Base-by-base conservation (phyloP, 345 rosid species). In the Mangifera indica region DNA sequence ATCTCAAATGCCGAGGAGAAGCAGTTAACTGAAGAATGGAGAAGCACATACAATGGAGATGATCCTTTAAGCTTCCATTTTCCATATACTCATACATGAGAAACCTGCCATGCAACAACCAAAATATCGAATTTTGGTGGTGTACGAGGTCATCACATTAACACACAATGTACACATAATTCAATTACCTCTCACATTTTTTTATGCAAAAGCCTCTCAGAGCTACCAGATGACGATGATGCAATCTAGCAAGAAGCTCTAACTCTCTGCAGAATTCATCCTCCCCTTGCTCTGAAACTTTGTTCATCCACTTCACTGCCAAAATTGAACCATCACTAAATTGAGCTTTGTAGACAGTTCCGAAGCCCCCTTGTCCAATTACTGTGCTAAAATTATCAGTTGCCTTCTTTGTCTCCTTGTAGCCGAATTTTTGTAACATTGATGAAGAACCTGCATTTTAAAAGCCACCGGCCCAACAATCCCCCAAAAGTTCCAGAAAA, bases 151-250 rank as follows among this genome's bases (percentile, higher is more conserved):
- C 24, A 57, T 72, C 61, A 34, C 53, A 32, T 10, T 29, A 21
- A n/a, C 26, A 58, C 20, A 37, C 42, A 5, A 12, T 7, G 12
- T 17, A 29, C 60, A 49, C 40, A 65, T 14, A 61, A 64, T 60
- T 49, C 53, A 67, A 70, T 68, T 83, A 94, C 97, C 98, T 95
- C 80, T 90, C 90, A 18, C 61, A 79, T 59, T 85, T 95, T 69
- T 84, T 82, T 46, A 74, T 79, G 81, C 98, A 92, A 76, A 95
- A 95, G 45, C 99, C 99, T 85, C 81, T 88, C 56, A 95, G 86
- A 81, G 99, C 78, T 74, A 92, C 97, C 26, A 95, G 90, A 82
- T 95, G 97, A 37, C 98, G 97, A 74, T 95, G 99, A 81, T 95
- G 99, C 73, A 95, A 84, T 81, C 90, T 87, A 37, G 97, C 93